These are phyloP conservation scores for Hygrophorus russula DNA, from an alignment of 768 basidiomycete genomes.

Conservation along the genomic window DNA sequence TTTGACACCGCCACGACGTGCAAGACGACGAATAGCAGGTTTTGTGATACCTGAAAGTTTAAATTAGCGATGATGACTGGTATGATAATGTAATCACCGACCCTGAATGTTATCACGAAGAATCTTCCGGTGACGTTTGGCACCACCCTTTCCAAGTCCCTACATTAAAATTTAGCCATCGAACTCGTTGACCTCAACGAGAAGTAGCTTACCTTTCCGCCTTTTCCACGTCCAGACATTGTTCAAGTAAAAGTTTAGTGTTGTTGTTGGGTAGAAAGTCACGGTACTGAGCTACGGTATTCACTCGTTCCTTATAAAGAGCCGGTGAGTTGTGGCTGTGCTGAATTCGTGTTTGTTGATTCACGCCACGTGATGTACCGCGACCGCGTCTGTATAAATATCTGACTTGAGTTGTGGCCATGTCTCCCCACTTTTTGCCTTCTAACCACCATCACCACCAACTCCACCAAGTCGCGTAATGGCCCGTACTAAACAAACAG, in stretches of 20 bases:
- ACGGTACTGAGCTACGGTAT: constrained; percentile 9
- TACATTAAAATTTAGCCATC: constrained; percentile 10
- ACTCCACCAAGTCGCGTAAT: constrained; percentile 17
- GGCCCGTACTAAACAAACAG: constrained; percentile 50
- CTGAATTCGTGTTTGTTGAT: constrained; percentile 11
- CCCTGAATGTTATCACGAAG: constrained; percentile 67
- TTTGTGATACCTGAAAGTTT: constrained; percentile 52
- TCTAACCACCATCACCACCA: constrained; percentile 8
- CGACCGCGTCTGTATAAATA: constrained; percentile 18
- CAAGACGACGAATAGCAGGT: constrained; percentile 79
- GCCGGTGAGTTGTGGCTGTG: constrained; percentile 20
- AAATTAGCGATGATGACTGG: neutral
- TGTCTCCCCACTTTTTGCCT: constrained; percentile 4
- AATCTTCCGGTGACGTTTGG: constrained; percentile 78
- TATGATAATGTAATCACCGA: constrained; percentile 10
- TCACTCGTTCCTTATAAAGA: constrained; percentile 10
- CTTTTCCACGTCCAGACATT: constrained; percentile 76
- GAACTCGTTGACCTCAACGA: neutral
- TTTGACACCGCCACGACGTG: constrained; percentile 88
- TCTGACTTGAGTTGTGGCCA: constrained; percentile 5
- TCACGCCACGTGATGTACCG: constrained; percentile 12
- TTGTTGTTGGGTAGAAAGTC: constrained; percentile 7
- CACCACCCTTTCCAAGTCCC: constrained; percentile 81
- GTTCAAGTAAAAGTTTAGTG: constrained; percentile 1
- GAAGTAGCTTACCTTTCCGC: constrained; percentile 39